Base-by-base conservation (phyloP, 2,329 filamentous ascomycete species). In the Trichoderma arundinaceum region DNA sequence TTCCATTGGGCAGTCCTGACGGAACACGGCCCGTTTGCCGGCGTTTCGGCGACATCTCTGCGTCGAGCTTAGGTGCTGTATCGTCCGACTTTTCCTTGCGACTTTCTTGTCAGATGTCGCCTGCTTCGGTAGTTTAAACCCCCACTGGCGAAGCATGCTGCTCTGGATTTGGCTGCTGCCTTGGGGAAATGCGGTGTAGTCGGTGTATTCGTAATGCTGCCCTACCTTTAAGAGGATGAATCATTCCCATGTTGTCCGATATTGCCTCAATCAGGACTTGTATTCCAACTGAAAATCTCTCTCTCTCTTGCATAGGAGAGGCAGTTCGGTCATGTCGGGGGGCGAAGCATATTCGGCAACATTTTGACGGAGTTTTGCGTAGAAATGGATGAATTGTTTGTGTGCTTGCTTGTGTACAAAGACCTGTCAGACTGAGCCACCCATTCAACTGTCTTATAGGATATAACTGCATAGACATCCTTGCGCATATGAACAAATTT, bases 1-100 rank as follows among this genome's bases (percentile, higher is more conserved):
- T 49, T 53, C 17, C 56, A 59, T 59, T 59, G 56, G 48, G 48
- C 33, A 32, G 39, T 7, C 39, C 22, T 32, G 17, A 28, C 39
- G 33, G 32, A 19, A 44, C 39, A 46, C 41, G 58, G 38, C 22
- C 58, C 44, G 51, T 61, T 41, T 48, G 35, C 44, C 13, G 33
- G 19, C 33, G 7, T 51, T 39, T 60, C 57, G 57, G 57, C 46
- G 44, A 57, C 35, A 41, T 52, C 28, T 1, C 17, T 22, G 13
- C 8, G 44, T 8, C 51, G 19, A 28, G 35, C 13, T 41, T 41
- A 5, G 33, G 33, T 22, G 19, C 15, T 22, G 15, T 13, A 61
- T 52, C 38, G 48, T 38, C 58, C 33, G 28, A 48, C 28, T 44
- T 22, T 41, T 28, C 13, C 38, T 32, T 44, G 10, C 41, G 32